Conservation (phyloP, 75 land plant genomes). For the Pinus albicaulis region DNA sequence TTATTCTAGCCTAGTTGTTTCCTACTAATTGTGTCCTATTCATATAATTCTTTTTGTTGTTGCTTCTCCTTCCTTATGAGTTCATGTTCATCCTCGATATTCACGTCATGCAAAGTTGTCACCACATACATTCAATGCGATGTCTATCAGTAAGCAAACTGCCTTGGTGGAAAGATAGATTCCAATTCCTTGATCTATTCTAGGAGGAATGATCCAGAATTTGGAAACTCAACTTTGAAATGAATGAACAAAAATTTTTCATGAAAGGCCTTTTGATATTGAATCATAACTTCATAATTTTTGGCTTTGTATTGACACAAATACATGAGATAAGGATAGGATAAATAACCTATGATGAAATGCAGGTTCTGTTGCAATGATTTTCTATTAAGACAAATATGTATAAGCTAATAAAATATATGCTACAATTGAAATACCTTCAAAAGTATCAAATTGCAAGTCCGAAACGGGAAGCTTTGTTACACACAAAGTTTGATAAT, state of each 20-base stretch:
- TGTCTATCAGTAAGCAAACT: constrained; percentile 19
- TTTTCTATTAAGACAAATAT: too few species aligned
- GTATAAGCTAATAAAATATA: too few species aligned
- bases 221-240: constrained; percentile 70
- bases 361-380: too few species aligned
- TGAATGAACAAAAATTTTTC: constrained; percentile 55
- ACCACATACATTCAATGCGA: constrained; percentile 68
- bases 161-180: constrained; percentile 26
- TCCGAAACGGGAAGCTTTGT: not conserved
- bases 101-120: constrained; percentile 61
- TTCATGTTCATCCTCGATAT: constrained; percentile 55
- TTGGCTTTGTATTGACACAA: constrained; percentile 66
- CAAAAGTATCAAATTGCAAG: not conserved
- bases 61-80: constrained; percentile 38
- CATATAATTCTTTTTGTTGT: constrained; percentile 50
- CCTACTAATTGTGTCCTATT: constrained; percentile 28
- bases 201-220: constrained; percentile 38
- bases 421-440: not conserved
- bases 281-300: constrained; percentile 83
- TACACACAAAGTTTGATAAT: constrained; percentile 50
- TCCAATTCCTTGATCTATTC: constrained; percentile 43
- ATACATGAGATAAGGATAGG: not conserved
- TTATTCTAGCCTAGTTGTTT: too few species aligned
- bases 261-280: constrained; percentile 51
- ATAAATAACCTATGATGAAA: too few species aligned